Base-by-base conservation (phyloP, 345 rosid genomes). In the Citrus hindsii region DNA sequence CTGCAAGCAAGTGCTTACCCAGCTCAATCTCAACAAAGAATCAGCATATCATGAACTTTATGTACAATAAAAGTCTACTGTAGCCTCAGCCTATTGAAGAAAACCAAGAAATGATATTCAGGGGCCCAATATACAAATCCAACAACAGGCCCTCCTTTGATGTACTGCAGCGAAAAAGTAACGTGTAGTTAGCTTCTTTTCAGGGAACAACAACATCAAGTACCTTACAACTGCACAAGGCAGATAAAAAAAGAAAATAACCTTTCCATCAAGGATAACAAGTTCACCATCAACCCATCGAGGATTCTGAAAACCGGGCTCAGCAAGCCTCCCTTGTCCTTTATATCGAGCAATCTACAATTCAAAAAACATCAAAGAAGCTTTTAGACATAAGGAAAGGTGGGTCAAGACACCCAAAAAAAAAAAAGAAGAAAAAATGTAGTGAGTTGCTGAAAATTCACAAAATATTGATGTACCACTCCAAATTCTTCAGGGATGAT, bases 231-330 rank as follows among this genome's bases (percentile, higher is more conserved):
- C 35, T 2, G 24, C 32, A 58, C 24, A 61, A 46, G 7, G 22
- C 10, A 35, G 37, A 46, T 46, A 46, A 12, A 46, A 16, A 67
- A 5, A 37, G 33, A 37, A 13, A 68, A 48, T 22, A 66, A 95
- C 99, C 99, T 95, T 95, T 80, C 99, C 98, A 60, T 93, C 98
- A 55, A 93, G 90, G 86, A 95, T 88, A 79, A 95, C 95, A 79
- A 95, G 94, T 90, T 95, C 98, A 32, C 99, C 99, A 33, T 95
- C 98, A 83, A 95, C 98, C 99, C 99, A 95, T 83, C 93, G 87
- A 32, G 97, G 97, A 77, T 91, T 92, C 76, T 77, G 90, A 80
- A 86, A 93, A 67, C 99, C 99, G 37, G 93, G 95, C 71, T 92
- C 98, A 63, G 98, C 95, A 73, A 95, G 94, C 88, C 97, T 89